These are phyloP conservation scores for Pneumocystis jirovecii DNA, from an alignment of 1,139 yeast genomes.

Conservation along the genomic window DNA sequence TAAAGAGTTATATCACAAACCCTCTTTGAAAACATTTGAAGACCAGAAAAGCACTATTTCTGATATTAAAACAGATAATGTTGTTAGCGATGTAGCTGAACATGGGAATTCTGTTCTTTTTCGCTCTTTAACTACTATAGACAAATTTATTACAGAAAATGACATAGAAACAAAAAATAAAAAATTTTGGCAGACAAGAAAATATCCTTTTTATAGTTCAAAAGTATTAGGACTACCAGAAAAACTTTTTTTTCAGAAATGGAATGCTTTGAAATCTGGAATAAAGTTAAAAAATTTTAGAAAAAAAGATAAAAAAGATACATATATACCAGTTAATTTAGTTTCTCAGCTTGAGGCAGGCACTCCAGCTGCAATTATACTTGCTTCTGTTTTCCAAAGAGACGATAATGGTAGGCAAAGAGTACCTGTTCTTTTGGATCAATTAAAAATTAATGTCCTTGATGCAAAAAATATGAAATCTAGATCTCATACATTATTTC, in stretches of 20 bases:
- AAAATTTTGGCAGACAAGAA: background rate
- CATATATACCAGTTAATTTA: conserved; percentile 41
- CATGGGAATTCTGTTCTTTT: background rate
- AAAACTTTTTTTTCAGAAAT: background rate
- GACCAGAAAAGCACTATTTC: background rate
- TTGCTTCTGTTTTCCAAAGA: conserved; percentile 58
- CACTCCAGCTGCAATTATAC: conserved; percentile 63
- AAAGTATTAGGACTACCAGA: background rate
- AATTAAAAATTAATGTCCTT: conserved; percentile 50
- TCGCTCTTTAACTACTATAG: background rate
- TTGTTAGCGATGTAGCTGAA: background rate
- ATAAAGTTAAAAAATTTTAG: conserved; percentile 16
- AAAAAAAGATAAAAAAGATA: conserved; percentile 18
- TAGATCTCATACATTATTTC: background rate
- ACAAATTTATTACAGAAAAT: background rate
- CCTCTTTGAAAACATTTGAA: background rate
- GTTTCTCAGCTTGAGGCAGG: conserved; percentile 53
- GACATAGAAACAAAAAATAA: background rate
- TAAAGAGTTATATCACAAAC: background rate
- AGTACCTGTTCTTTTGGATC: conserved; percentile 68
- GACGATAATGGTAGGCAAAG: conserved; percentile 62
- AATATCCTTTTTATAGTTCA: background rate
- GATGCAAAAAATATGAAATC: conserved; percentile 27
- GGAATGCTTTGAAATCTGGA: background rate
- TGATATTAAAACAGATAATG: background rate